Conservation (phyloP, 306 rosid genomes). For the Mucuna pruriens region DNA sequence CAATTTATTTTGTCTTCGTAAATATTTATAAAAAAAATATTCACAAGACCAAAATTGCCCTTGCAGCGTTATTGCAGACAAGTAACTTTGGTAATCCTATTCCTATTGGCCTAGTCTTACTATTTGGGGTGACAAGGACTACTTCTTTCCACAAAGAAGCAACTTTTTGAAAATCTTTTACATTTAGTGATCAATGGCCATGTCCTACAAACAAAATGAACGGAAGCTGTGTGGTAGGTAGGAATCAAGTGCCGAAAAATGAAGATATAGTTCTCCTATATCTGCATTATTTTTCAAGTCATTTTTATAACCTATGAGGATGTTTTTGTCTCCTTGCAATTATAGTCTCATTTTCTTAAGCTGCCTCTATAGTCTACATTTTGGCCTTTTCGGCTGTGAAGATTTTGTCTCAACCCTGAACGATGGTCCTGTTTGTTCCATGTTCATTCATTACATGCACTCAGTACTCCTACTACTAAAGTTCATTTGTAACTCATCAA, state of each 20-base stretch:
- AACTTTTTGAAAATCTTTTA: slow-evolving; percentile 36
- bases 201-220: slow-evolving; percentile 46
- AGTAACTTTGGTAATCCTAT: slow-evolving; percentile 34
- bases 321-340: slow-evolving; percentile 22
- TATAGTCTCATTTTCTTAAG: slow-evolving; percentile 16
- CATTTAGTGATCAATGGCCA: slow-evolving; percentile 38
- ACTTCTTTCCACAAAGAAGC: slow-evolving; percentile 38
- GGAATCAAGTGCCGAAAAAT: slow-evolving; percentile 48
- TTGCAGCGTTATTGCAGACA: slow-evolving; percentile 38
- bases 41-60: slow-evolving; percentile 12
- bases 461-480: slow-evolving; percentile 17
- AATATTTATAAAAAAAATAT: too few species aligned
- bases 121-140: slow-evolving; percentile 36
- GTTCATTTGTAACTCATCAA: slow-evolving; percentile 11
- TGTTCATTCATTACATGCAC: slow-evolving; percentile 25
- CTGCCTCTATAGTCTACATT: neutral
- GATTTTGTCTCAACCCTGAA: slow-evolving; percentile 36
- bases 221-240: slow-evolving; percentile 48
- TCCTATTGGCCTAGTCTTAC: slow-evolving; percentile 32
- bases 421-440: slow-evolving; percentile 8
- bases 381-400: slow-evolving; percentile 32
- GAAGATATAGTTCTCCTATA: slow-evolving; percentile 35
- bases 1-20: too few species aligned
- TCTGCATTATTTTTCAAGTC: slow-evolving; percentile 45
- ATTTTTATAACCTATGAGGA: slow-evolving; percentile 24